Conservation (phyloP, 2,329 filamentous ascomycete genomes). For the Ophiostoma piceae region DNA sequence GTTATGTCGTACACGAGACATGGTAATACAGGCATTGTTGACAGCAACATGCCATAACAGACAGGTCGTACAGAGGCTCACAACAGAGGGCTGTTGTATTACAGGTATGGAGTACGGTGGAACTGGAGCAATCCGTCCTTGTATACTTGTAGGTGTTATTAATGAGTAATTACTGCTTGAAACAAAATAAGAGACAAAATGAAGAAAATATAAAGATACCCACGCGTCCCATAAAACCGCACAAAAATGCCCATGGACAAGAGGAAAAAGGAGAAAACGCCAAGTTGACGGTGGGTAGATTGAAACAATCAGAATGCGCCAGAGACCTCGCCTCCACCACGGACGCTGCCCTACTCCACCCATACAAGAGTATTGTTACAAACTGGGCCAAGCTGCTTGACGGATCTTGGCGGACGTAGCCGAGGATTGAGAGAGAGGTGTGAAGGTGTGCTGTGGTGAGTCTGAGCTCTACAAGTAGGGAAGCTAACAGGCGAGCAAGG, state of each 20-base stretch:
- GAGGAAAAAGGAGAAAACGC: background rate
- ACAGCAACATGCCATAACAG: background rate
- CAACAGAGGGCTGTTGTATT: background rate
- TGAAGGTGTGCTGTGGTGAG: background rate
- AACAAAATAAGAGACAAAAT: background rate
- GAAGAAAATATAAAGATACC: background rate
- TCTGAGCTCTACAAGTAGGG: too few species aligned
- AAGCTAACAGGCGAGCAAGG: background rate
- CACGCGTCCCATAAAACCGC: background rate
- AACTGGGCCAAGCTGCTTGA: background rate
- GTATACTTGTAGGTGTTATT: background rate
- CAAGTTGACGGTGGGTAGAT: background rate
- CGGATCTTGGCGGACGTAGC: background rate
- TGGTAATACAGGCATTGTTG: background rate
- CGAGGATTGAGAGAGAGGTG: background rate
- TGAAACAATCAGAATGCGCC: background rate
- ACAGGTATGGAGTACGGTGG: background rate
- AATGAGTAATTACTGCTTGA: background rate
- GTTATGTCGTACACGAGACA: too few species aligned
- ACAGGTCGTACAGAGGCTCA: background rate
- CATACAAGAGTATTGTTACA: background rate
- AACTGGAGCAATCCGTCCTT: background rate
- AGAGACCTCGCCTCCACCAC: background rate
- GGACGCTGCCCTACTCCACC: slow-evolving; percentile 7
- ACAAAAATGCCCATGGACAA: background rate